Percentiles rank a stretch among this genome's conserved stretches.
Conservation (phyloP, 202 grass and related monocot species). For the Tripidium arundinaceum region DNA sequence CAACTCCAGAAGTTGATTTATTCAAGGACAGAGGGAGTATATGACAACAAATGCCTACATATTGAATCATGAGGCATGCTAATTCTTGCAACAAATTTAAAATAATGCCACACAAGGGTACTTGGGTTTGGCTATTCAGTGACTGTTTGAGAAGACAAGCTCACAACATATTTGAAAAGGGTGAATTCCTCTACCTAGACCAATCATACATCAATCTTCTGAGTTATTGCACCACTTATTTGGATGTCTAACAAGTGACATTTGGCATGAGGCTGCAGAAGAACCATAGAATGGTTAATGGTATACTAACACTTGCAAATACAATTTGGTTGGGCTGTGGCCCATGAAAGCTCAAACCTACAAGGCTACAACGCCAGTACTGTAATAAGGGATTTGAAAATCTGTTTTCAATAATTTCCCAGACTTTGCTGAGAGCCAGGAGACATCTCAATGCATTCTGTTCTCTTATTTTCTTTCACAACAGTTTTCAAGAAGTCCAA, state of each 20-base stretch:
- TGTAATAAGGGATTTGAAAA: neutral
- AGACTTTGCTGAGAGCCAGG: neutral
- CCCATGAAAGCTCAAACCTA: neutral
- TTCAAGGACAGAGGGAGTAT: neutral
- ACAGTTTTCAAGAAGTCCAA: neutral
- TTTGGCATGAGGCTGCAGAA: neutral
- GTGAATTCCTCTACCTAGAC: slow-evolving; percentile 11
- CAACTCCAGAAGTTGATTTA: neutral
- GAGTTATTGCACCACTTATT: slow-evolving; percentile 8
- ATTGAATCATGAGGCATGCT: neutral
- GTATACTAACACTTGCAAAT: neutral
- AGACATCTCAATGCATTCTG: neutral
- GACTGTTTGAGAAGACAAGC: slow-evolving; percentile 2
- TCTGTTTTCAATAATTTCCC: neutral
- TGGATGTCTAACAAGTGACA: neutral
- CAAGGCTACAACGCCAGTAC: neutral
- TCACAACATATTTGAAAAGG: neutral
- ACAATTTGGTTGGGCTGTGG: neutral
- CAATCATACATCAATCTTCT: neutral
- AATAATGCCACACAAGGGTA: neutral
- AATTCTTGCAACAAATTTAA: slow-evolving; percentile 15
- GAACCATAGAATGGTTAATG: slow-evolving; percentile 4
- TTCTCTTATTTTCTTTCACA: neutral
- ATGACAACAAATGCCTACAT: neutral
- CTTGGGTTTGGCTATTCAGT: slow-evolving; percentile 17